Percentiles rank a stretch among this genome's conserved stretches.
Conservation (phyloP, 495 filamentous ascomycete genomes). For the Cercophora newfieldiana region DNA sequence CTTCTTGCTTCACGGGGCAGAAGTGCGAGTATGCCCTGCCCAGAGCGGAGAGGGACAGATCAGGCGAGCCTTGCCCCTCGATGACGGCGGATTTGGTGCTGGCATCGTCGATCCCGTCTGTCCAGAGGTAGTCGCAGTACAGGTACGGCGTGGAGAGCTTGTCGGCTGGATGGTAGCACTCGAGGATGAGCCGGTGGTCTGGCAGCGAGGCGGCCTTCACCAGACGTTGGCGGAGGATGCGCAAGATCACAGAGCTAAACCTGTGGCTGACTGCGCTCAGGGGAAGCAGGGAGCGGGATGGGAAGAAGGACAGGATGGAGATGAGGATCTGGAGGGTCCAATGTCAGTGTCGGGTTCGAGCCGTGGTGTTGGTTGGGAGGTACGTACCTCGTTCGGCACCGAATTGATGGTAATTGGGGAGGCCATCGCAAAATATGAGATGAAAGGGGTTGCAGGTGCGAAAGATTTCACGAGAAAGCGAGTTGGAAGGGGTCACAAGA, state of each 20-base stretch:
- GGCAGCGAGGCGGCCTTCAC: slow-evolving; percentile 54
- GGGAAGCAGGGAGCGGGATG: slow-evolving; percentile 60
- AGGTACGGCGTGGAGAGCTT: slow-evolving; percentile 67
- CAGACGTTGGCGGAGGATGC: slow-evolving; percentile 66
- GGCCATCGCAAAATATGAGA: slow-evolving; percentile 23
- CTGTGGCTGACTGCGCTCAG: slow-evolving; percentile 62
- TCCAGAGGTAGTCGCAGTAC: slow-evolving; percentile 67
- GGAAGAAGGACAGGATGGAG: slow-evolving; percentile 60
- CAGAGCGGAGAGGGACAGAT: slow-evolving; percentile 30
- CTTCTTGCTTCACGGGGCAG: slow-evolving; percentile 54
- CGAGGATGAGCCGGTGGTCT: slow-evolving; percentile 67
- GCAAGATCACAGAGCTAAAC: slow-evolving; percentile 66
- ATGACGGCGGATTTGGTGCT: slow-evolving; percentile 18
- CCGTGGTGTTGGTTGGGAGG: neutral
- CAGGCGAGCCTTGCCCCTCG: slow-evolving; percentile 5
- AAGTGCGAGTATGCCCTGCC: slow-evolving; percentile 56
- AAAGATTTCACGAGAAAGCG: neutral
- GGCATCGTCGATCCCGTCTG: slow-evolving; percentile 47
- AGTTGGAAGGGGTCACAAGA: neutral
- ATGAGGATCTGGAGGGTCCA: slow-evolving; percentile 60
- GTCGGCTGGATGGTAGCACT: slow-evolving; percentile 74
- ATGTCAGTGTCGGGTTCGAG: slow-evolving; percentile 6
- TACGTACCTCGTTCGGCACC: slow-evolving; percentile 47
- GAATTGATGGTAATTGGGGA: slow-evolving; percentile 35
- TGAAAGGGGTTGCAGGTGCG: neutral